Evolutionary conservation across 2,329 filamentous ascomycete species (phyloP).

Genomic region (Sporothrix phasma): DNA sequence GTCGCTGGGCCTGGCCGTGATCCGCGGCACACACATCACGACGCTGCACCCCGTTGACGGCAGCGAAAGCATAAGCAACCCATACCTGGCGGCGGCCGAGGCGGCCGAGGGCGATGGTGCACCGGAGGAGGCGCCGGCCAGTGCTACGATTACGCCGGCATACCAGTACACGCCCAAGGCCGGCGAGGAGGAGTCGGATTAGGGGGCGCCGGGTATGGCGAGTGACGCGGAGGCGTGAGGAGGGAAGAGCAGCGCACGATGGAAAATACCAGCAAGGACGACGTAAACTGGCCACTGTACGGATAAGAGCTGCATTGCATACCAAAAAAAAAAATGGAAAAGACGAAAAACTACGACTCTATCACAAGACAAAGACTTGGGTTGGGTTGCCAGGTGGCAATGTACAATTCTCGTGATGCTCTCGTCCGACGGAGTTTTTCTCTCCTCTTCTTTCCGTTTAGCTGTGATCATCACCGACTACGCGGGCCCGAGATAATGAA

Average conservation of each 20-base stretch:
- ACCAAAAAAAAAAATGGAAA: not conserved
- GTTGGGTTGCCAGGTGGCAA: no score
- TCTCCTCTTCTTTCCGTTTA: no score
- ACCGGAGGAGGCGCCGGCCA: not conserved
- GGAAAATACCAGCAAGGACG: not conserved
- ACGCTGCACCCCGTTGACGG: conserved; percentile 88
- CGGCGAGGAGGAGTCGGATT: conserved; percentile 13
- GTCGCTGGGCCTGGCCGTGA: conserved; percentile 76
- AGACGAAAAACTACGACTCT: not conserved
- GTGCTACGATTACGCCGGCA: conserved; percentile 16
- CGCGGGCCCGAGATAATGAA: not conserved
- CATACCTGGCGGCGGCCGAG: conserved; percentile 69
- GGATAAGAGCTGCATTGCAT: not conserved
- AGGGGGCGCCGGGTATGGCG: not conserved
- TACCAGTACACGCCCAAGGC: conserved; percentile 19
- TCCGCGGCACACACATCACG: conserved; percentile 83
- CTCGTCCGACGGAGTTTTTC: no score
- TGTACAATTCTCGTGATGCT: no score
- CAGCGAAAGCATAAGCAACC: conserved; percentile 92
- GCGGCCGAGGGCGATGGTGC: conserved; percentile 25
- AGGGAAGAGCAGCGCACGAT: not conserved
- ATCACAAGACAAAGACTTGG: not conserved
- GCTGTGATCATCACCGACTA: no score
- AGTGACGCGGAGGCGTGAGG: not conserved
- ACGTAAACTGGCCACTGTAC: not conserved